Conservation (phyloP, 1,284 basidiomycete species). For the Rhodotorula sp. region DNA sequence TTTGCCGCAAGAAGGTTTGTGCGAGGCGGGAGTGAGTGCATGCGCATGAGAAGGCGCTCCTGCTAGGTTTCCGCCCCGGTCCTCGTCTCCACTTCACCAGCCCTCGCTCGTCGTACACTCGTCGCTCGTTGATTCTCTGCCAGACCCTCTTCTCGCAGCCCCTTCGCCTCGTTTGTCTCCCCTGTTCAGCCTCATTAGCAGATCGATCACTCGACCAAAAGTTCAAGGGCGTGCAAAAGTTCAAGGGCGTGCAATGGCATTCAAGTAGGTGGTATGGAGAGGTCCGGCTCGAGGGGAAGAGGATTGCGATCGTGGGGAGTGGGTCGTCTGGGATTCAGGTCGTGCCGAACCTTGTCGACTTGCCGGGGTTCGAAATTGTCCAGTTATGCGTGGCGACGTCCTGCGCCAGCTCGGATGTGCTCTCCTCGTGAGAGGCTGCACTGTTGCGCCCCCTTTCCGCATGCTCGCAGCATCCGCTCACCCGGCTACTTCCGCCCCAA, state of each 20-base stretch:
- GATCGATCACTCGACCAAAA: too few relatives aligned
- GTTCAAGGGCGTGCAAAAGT: too few relatives aligned
- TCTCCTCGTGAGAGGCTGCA: too few relatives aligned
- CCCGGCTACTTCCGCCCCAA: slow-evolving; percentile 50
- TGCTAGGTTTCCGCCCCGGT: too few relatives aligned
- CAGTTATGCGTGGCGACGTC: slow-evolving; percentile 45
- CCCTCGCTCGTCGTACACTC: not conserved
- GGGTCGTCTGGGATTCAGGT: slow-evolving; percentile 58
- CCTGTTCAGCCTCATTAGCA: too few relatives aligned
- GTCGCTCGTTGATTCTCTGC: too few relatives aligned
- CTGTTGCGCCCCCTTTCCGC: too few relatives aligned
- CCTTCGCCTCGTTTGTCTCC: too few relatives aligned
- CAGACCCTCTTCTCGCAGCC: too few relatives aligned
- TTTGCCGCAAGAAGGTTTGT: not conserved
- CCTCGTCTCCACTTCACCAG: too few relatives aligned
- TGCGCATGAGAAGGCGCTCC: too few relatives aligned
- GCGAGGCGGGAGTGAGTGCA: too few relatives aligned
- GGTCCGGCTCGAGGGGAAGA: slow-evolving; percentile 57
- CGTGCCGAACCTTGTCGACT: slow-evolving; percentile 48
- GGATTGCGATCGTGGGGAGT: slow-evolving; percentile 63
- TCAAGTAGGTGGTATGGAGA: slow-evolving; percentile 61
- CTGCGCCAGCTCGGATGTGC: not conserved
- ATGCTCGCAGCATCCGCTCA: slow-evolving; percentile 25
- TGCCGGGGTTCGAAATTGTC: slow-evolving; percentile 50
- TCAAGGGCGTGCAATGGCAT: slow-evolving; percentile 59